phyloP scores from a whole-genome alignment of 2,329 filamentous ascomycete species.

The Diaporthe ampelina region DNA sequence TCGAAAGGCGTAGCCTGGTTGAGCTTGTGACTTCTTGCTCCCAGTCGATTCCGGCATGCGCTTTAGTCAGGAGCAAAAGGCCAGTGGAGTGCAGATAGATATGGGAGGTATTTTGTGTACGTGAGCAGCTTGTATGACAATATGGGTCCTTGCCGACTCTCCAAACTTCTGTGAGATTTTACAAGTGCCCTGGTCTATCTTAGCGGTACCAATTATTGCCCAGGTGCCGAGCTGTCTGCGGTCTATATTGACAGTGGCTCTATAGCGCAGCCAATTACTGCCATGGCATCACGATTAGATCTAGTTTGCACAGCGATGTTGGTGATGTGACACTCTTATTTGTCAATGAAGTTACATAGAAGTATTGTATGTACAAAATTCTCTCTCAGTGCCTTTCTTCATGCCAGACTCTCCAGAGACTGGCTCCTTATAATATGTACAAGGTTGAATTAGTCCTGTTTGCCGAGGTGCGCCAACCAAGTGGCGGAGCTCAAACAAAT shows the following conservation, averaged over 20 bases:
- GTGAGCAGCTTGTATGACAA: background rate
- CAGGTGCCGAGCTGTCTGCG: background rate
- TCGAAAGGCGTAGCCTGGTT: background rate
- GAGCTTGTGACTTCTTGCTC: no score
- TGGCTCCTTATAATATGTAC: constrained; percentile 33
- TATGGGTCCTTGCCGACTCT: background rate
- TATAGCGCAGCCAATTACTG: no score
- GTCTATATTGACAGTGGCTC: background rate
- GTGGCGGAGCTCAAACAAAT: background rate
- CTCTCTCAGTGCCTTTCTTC: constrained; percentile 10
- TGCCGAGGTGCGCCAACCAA: background rate
- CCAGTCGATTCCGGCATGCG: no score
- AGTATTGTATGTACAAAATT: constrained; percentile 31
- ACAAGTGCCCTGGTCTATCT: background rate
- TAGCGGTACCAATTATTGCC: no score
- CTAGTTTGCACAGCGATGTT: background rate
- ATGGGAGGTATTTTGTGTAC: background rate
- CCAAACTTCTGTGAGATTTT: background rate
- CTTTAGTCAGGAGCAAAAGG: background rate
- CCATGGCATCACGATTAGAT: background rate
- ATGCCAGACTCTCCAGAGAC: constrained; percentile 27
- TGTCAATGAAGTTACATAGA: constrained; percentile 28
- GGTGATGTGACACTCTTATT: constrained; percentile 6
- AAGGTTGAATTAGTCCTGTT: constrained; percentile 25
- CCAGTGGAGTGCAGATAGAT: background rate